These are phyloP conservation scores for Arthroderma uncinatum DNA, from an alignment of 2,329 filamentous ascomycete species.

Conservation along the genomic window DNA sequence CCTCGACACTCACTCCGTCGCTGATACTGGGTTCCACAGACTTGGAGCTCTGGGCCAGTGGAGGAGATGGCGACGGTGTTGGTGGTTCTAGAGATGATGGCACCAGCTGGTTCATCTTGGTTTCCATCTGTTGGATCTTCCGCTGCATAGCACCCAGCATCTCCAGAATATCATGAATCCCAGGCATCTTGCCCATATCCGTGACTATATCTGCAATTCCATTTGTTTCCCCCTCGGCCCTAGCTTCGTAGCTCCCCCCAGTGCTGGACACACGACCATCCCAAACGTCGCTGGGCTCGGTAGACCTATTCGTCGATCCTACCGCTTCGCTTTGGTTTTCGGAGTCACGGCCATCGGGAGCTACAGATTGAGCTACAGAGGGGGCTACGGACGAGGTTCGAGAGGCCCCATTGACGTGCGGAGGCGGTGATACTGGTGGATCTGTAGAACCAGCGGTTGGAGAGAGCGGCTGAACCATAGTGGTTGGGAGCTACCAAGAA, in stretches of 20 bases:
- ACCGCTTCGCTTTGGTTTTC: not conserved
- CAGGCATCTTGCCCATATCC: not conserved
- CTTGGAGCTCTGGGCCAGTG: not conserved
- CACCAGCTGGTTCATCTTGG: not conserved
- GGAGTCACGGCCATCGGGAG: not conserved
- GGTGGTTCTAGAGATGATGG: not conserved
- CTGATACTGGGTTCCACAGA: not conserved
- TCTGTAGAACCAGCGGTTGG: not conserved
- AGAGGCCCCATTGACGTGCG: not conserved
- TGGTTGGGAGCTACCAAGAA: conserved; percentile 1
- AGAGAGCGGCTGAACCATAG: not conserved
- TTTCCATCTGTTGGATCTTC: not conserved
- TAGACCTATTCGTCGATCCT: not conserved
- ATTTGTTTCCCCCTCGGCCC: not conserved
- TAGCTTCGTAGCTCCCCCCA: not conserved
- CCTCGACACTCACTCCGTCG: not conserved
- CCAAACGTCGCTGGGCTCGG: not conserved
- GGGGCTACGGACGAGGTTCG: not conserved
- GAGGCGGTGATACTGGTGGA: not conserved
- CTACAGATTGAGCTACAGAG: not conserved
- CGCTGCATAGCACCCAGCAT: not conserved
- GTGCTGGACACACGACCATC: not conserved
- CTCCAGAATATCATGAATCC: not conserved
- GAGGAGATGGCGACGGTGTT: not conserved
- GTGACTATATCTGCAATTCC: not conserved